A percentile compares a stretch with the other conserved stretches of the same genome.
phyloP scores from a whole-genome alignment of 306 rosid genomes.

The Crotalaria pallida region DNA sequence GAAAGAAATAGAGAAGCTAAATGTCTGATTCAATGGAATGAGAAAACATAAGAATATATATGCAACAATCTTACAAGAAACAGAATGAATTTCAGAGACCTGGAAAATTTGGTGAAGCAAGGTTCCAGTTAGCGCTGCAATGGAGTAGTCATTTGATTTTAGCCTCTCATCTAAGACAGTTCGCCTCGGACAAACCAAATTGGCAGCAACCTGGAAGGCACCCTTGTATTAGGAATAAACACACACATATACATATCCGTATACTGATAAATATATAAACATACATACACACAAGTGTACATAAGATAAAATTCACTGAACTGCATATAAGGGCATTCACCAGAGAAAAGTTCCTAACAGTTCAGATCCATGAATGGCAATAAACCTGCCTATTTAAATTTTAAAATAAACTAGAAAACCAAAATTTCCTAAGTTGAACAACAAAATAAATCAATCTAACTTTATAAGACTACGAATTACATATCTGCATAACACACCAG shows the following conservation, averaged over 20 bases:
- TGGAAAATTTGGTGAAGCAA: slow-evolving; percentile 87
- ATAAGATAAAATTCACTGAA: not conserved
- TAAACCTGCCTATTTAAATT: not conserved
- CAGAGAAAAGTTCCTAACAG: not conserved
- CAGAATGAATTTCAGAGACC: slow-evolving; percentile 41
- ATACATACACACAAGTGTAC: too few species aligned
- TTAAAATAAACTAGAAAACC: not conserved
- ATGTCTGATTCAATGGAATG: slow-evolving; percentile 13
- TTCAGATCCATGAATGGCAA: slow-evolving; percentile 1
- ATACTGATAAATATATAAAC: not conserved
- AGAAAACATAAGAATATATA: not conserved
- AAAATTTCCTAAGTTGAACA: slow-evolving; percentile 7
- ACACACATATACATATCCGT: not conserved
- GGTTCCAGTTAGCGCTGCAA: slow-evolving; percentile 77
- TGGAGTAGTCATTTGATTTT: slow-evolving; percentile 64
- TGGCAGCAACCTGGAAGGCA: slow-evolving; percentile 65
- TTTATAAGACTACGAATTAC: slow-evolving; percentile 2
- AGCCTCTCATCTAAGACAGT: slow-evolving; percentile 89
- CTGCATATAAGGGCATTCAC: slow-evolving; percentile 2
- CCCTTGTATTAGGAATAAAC: slow-evolving; percentile 22
- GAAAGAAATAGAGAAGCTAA: not conserved
- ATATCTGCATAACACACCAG: not conserved
- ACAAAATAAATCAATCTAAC: not conserved
- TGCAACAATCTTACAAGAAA: not conserved
- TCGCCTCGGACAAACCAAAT: slow-evolving; percentile 79